Evolutionary conservation across 495 filamentous ascomycete species (phyloP), one percentile per base, ranked within the genome.

Genomic region (Amphirosellinia nigrospora): DNA sequence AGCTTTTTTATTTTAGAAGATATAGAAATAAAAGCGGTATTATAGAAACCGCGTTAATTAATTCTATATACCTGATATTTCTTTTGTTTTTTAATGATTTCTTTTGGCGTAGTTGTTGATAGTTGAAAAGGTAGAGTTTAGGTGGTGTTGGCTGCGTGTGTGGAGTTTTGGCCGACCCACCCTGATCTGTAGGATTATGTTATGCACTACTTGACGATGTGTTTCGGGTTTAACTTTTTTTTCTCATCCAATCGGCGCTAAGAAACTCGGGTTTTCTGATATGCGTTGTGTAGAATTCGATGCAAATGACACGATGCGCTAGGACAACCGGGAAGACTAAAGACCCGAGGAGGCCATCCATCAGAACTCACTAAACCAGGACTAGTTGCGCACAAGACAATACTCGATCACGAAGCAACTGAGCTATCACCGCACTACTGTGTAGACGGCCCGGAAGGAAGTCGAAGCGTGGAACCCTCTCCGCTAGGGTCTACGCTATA

Each of bases 261-360:
- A 30, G 28, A 36, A 62, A 30, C 50, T 48, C 16, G 43, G 28
- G n/a, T 38, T 23, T 26, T 48, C n/a, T 26, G 46, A 38, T 34
- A n/a, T n/a, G n/a, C n/a, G n/a, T n/a, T n/a, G 34, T 21, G 55
- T 36, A 6, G 34, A 52, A 53, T 28, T 32, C 15, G 32, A 19
- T 32, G 32, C 46, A 16, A 52, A 65, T 46, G 45, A 53, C 63
- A 53, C 46, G 32, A 41, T 48, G 34, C 45, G 61, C 30, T 64
- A 53, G 32, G 30, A 34, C 46, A 65, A 39, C 19, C 63, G 32
- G 45, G 43, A 64, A 50, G 61, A 38, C 61, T 64, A 43, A 64
- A 15, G 16, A 23, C 16, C 41, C n/a, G 16, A 63, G 21, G 2
- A 13, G 43, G 23, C 38, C 36, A 45, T 43, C 28, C 16, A 15